Percentiles rank a stretch among this genome's conserved stretches.
These are phyloP conservation scores for Boletus insuetus DNA, from an alignment of 768 basidiomycete genomes.

Conservation along the genomic window DNA sequence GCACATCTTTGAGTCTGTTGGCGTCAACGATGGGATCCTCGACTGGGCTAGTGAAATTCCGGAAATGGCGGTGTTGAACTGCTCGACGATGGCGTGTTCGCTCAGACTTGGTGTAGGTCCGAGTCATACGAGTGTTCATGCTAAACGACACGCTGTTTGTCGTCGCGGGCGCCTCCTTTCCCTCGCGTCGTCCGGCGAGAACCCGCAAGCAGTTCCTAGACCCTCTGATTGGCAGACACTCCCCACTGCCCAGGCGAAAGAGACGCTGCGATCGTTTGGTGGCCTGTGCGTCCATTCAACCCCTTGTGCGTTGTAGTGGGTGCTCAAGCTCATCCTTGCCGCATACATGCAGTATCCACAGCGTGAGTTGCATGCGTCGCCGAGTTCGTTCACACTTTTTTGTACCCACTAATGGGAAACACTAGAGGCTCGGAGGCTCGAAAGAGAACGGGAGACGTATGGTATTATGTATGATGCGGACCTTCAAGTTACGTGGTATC, in stretches of 20 bases:
- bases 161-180: slow-evolving; percentile 67
- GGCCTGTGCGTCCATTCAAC: slow-evolving; percentile 37
- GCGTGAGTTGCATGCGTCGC: too few species aligned
- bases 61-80: too few species aligned
- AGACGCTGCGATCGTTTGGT: too few species aligned
- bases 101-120: slow-evolving; percentile 46
- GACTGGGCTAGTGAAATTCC: slow-evolving; percentile 60
- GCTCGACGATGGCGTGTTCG: neutral
- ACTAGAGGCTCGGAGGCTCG: neutral
- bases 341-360: too few species aligned
- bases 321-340: too few species aligned
- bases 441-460: too few species aligned
- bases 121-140: slow-evolving; percentile 76
- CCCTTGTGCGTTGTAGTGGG: too few species aligned
- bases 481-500: too few species aligned
- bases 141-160: slow-evolving; percentile 70
- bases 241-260: slow-evolving; percentile 45
- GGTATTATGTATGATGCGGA: too few species aligned
- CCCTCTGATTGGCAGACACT: slow-evolving; percentile 60
- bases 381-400: too few species aligned
- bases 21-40: slow-evolving; percentile 51
- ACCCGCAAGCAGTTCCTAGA: slow-evolving; percentile 40
- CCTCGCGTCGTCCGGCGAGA: slow-evolving; percentile 44
- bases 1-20: slow-evolving; percentile 19
- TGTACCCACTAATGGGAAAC: neutral